Evolutionary conservation across 306 rosid species (phyloP).

Genomic region (Malus sylvestris): DNA sequence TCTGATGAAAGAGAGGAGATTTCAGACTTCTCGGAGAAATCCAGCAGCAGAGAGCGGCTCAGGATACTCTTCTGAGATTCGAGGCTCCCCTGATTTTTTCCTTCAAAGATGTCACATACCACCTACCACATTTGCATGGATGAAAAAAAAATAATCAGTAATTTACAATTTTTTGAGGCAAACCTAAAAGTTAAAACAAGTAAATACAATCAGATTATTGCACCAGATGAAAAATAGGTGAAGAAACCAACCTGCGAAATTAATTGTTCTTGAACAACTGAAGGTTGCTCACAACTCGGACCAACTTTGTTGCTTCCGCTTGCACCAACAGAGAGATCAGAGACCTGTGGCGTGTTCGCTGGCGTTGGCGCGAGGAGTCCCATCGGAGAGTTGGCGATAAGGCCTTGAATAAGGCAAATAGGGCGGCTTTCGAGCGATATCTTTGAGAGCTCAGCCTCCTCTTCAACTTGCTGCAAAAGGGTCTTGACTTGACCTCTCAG

Average conservation of each 20-base stretch:
- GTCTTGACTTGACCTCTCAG: conserved; percentile 93
- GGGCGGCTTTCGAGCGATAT: conserved; percentile 45
- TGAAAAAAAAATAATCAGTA: neutral
- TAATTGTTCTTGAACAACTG: conserved; percentile 44
- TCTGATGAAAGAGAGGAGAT: conserved; percentile 30
- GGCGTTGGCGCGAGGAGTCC: conserved; percentile 85
- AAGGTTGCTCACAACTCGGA: conserved; percentile 21
- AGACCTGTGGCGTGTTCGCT: conserved; percentile 66
- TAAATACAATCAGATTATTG: neutral
- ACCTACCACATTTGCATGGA: conserved; percentile 24
- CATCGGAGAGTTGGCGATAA: conserved; percentile 39
- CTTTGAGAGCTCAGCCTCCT: conserved; percentile 75
- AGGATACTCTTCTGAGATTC: conserved; percentile 54
- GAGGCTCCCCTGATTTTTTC: conserved; percentile 28
- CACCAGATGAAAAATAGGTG: neutral
- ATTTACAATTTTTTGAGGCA: neutral
- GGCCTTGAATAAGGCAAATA: conserved; percentile 31
- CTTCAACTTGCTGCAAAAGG: conserved; percentile 83
- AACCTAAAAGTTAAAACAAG: too few species aligned
- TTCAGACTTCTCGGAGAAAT: conserved; percentile 79
- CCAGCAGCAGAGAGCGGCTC: conserved; percentile 58
- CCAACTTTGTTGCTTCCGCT: neutral
- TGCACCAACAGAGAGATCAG: conserved; percentile 25
- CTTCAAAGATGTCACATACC: conserved; percentile 31
- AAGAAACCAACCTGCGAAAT: conserved; percentile 46